phyloP scores from a whole-genome alignment of 2,329 filamentous ascomycete species.

The Ceratocystis lukuohia region DNA sequence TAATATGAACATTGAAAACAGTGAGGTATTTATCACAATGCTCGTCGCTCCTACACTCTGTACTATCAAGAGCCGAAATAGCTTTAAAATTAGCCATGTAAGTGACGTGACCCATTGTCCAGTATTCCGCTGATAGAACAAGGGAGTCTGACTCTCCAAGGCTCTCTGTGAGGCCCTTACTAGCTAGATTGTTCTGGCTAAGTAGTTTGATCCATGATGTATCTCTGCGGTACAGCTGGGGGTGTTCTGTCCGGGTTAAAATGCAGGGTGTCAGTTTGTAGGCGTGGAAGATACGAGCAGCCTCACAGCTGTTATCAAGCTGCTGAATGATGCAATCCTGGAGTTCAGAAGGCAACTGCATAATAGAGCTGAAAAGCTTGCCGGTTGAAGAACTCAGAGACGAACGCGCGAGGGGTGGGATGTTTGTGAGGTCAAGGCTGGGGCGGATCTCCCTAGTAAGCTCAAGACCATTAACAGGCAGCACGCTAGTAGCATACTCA shows the following conservation, averaged over 20 bases:
- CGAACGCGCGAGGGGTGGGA: neutral
- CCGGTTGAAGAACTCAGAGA: neutral
- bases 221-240: neutral
- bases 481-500: neutral
- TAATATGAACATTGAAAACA: neutral
- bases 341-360: neutral
- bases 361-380: neutral
- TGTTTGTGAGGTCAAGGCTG: neutral
- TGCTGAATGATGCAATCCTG: neutral
- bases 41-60: neutral
- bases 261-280: neutral
- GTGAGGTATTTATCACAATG: neutral
- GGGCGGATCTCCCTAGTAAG: neutral
- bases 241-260: neutral
- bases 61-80: neutral
- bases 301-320: neutral
- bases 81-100: neutral
- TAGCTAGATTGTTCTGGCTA: neutral
- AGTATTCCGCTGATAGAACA: neutral
- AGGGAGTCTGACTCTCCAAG: neutral
- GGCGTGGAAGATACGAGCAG: neutral
- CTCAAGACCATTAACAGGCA: neutral
- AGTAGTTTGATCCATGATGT: neutral
- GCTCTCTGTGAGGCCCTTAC: neutral
- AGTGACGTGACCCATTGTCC: neutral